Base-by-base conservation (phyloP, 83 land plant species). In the Picea abies region DNA sequence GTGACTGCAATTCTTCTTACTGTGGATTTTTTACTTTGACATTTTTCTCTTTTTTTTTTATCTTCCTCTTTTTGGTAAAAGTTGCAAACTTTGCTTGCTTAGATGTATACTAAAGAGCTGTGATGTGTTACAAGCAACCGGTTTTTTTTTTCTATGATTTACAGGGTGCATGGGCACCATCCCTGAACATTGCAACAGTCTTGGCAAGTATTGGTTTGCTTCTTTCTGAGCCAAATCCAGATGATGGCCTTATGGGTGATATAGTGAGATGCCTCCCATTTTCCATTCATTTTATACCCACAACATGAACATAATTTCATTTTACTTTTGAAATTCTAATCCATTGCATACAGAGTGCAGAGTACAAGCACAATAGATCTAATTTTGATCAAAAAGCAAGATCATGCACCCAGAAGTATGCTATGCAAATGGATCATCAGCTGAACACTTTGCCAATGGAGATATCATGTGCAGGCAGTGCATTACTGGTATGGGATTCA, bases 101-200 rank as follows among this genome's bases (percentile, higher is more conserved):
- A 10, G n/a, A 8, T 39, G n/a, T 3, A 9, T 72, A 14, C 20
- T n/a, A 19, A 47, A 72, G 9, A 41, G n/a, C 56, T 41, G 5
- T 72, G 20, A 72, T 72, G n/a, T 39, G 23, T 41, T 20, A 8
- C 2, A 49, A 49, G 12, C 12, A 41, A 11, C 26, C 14, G 4
- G 10, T n/a, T 25, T 76, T 16, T 29, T 1, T 77, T 58, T 19
- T 76, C 77, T 63, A 39, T 76, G 15, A 63, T 19, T 62, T 61
- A n/a, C 86, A 95, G 99, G 99, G 97, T 14, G 91, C 94, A 22
- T 96, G 99, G 99, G 91, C 85, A 64, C 99, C 99, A 65, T 96
- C 99, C 16, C 81, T 96, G 81, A 96, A 95, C 83, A 90, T 96
- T 75, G 86, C 93, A 52, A 92, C 94, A 19, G 89, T 96, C 66